Evolutionary conservation across 2,329 filamentous ascomycete genomes (phyloP).

Genomic region (Cylindrodendrum hubeiense): DNA sequence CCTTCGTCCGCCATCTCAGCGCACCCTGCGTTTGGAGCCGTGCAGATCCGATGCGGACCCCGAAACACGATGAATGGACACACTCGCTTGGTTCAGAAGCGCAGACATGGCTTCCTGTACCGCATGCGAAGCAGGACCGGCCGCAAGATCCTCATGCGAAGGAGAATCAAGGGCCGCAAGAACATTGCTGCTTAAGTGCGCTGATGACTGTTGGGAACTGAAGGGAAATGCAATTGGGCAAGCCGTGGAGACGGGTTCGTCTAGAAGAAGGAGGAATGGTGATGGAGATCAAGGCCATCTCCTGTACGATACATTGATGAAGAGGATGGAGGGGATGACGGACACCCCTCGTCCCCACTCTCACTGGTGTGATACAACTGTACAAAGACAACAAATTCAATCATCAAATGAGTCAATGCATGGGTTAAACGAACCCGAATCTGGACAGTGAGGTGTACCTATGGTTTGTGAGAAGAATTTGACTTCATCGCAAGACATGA

Average conservation of each 20-base stretch:
- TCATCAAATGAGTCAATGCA: constrained; percentile 10
- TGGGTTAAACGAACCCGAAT: neutral
- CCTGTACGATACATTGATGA: constrained; percentile 41
- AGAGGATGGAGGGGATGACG: constrained; percentile 20
- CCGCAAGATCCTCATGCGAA: constrained; percentile 63
- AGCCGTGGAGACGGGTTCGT: neutral
- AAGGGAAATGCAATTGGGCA: neutral
- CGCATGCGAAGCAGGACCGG: constrained; percentile 64
- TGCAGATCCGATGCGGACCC: constrained; percentile 70
- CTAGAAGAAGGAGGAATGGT: neutral
- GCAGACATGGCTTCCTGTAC: constrained; percentile 68
- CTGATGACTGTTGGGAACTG: neutral
- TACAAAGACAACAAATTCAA: constrained; percentile 36
- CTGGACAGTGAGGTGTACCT: neutral
- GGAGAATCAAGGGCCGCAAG: constrained; percentile 65
- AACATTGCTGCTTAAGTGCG: constrained; percentile 44
- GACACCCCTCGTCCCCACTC: constrained; percentile 5
- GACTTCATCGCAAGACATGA: neutral
- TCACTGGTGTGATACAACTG: constrained; percentile 37
- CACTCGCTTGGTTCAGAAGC: constrained; percentile 69
- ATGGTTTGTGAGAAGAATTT: neutral
- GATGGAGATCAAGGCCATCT: constrained; percentile 1
- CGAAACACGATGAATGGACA: constrained; percentile 68
- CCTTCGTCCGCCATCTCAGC: constrained; percentile 60
- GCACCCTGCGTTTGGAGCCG: constrained; percentile 63